These are phyloP conservation scores for Botrytis aclada DNA, from an alignment of 2,329 filamentous ascomycete genomes.

Conservation along the genomic window DNA sequence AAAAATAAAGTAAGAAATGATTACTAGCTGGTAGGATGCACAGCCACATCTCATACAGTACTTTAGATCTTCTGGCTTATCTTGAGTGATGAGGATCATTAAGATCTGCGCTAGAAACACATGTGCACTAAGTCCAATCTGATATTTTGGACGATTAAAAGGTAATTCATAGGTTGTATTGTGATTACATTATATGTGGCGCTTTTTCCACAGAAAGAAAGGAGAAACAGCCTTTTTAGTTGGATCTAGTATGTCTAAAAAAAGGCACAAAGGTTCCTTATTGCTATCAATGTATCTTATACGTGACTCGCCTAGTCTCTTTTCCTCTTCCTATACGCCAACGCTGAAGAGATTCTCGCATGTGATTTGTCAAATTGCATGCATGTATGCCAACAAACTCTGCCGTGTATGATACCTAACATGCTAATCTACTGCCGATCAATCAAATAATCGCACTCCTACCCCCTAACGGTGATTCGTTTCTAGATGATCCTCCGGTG, in stretches of 20 bases:
- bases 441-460: conserved; percentile 21
- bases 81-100: background rate
- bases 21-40: background rate
- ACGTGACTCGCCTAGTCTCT: background rate
- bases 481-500: conserved; percentile 16
- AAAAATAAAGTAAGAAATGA: background rate
- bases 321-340: background rate
- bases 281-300: conserved; percentile 1
- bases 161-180: background rate
- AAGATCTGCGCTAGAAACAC: background rate
- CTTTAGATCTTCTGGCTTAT: background rate
- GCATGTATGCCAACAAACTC: background rate
- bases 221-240: background rate
- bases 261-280: background rate
- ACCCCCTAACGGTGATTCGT: conserved; percentile 12
- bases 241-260: background rate
- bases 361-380: conserved; percentile 3
- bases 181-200: background rate
- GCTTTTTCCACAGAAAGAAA: background rate
- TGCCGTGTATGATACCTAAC: background rate
- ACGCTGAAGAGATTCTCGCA: background rate
- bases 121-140: background rate
- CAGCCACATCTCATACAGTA: background rate
- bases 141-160: background rate
- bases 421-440: background rate